A percentile compares a stretch with the other conserved stretches of the same genome.
phyloP scores from a whole-genome alignment of 2,329 filamentous ascomycete genomes.

The Claviceps sp. region DNA sequence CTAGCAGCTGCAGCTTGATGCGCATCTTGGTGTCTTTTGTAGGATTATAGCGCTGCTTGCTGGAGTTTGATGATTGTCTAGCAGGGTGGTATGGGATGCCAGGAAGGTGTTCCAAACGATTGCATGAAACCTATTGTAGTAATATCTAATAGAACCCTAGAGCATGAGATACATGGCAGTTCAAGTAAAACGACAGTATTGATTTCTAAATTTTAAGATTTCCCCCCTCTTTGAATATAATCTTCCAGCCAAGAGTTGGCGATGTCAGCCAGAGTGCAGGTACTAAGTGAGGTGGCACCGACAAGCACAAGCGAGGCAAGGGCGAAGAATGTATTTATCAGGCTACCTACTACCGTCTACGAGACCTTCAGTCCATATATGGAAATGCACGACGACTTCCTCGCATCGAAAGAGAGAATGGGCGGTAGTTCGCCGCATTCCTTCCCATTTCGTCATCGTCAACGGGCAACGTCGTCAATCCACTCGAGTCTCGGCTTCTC shows the following conservation, averaged over 20 bases:
- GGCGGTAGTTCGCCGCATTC: background rate
- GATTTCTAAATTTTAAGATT: background rate
- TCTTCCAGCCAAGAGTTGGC: too few species aligned
- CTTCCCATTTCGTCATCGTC: background rate
- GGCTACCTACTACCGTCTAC: too few species aligned
- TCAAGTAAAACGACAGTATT: background rate
- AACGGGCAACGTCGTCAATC: background rate
- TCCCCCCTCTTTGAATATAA: too few species aligned
- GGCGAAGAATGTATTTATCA: too few species aligned
- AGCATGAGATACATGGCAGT: background rate
- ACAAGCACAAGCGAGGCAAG: background rate
- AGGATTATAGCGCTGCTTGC: background rate
- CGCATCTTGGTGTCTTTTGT: background rate
- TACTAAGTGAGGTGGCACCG: background rate
- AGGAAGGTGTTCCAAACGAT: background rate
- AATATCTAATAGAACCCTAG: slow-evolving; percentile 3
- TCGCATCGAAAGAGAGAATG: background rate
- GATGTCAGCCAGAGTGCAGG: too few species aligned
- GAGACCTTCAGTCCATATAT: too few species aligned
- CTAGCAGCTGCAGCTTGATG: background rate
- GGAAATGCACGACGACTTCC: background rate
- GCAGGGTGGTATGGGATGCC: background rate
- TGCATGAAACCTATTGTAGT: slow-evolving; percentile 1
- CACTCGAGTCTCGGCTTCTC: background rate
- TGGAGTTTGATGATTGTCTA: slow-evolving; percentile 1